phyloP scores from a whole-genome alignment of 345 rosid species.

The Eucalyptus regnans region DNA sequence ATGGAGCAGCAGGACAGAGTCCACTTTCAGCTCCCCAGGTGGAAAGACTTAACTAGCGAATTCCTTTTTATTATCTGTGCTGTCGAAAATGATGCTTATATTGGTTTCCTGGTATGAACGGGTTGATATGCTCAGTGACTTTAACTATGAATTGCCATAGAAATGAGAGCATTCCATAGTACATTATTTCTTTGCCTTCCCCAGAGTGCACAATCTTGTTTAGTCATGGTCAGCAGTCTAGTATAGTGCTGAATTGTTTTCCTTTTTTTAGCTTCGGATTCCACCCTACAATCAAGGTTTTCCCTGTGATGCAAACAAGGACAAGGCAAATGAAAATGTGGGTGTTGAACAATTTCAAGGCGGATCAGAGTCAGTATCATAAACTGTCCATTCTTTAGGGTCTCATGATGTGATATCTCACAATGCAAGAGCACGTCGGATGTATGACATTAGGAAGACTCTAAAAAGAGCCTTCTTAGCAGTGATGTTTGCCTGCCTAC shows the following conservation, averaged over 20 bases:
- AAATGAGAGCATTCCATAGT: background rate
- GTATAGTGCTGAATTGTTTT: background rate
- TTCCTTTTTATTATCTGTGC: background rate
- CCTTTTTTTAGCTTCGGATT: conserved; percentile 25
- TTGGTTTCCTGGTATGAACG: background rate
- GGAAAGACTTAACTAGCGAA: background rate
- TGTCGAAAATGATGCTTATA: background rate
- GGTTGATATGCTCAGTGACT: background rate
- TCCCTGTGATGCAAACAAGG: background rate
- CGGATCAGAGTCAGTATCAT: conserved; percentile 40
- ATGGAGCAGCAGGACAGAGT: conserved; percentile 11
- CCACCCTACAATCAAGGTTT: conserved; percentile 11
- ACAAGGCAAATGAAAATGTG: conserved; percentile 13
- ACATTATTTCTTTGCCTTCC: background rate
- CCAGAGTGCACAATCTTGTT: background rate
- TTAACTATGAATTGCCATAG: background rate
- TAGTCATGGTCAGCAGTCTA: background rate
- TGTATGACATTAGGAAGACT: background rate
- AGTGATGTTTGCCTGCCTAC: conserved; percentile 21
- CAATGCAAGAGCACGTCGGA: conserved; percentile 6
- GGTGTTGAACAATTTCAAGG: conserved; percentile 15
- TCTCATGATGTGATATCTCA: background rate
- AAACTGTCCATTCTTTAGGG: conserved; percentile 19
- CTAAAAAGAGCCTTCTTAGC: conserved; percentile 7
- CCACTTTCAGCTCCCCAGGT: conserved; percentile 67